phyloP scores from a whole-genome alignment of 2,329 filamentous ascomycete genomes.

The Curvularia sp. region DNA sequence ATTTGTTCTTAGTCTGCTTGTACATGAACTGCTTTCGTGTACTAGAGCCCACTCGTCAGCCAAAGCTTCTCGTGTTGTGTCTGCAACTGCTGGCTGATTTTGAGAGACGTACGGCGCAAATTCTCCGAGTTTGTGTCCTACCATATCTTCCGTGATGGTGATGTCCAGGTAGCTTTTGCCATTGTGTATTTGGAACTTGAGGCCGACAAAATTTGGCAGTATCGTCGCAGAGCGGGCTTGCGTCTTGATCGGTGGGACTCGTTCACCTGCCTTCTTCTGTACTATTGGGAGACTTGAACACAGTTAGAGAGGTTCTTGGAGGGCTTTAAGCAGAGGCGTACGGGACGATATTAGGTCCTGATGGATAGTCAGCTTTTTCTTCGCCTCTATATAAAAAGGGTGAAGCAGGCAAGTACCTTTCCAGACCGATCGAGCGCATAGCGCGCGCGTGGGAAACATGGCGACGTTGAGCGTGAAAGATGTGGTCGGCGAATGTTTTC shows the following conservation, averaged over 20 bases:
- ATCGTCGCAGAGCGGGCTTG: constrained; percentile 89
- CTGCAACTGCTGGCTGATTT: not conserved
- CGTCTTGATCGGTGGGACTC: constrained; percentile 77
- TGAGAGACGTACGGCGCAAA: constrained; percentile 75
- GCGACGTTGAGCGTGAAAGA: constrained; percentile 38
- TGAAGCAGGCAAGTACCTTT: constrained; percentile 68
- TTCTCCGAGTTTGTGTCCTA: constrained; percentile 92
- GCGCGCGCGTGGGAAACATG: constrained; percentile 74
- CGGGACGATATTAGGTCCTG: constrained; percentile 76
- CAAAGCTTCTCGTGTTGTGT: not conserved
- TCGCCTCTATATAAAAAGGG: constrained; percentile 60
- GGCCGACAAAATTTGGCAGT: constrained; percentile 87
- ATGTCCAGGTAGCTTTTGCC: constrained; percentile 87
- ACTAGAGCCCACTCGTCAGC: constrained; percentile 50
- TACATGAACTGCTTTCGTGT: constrained; percentile 73
- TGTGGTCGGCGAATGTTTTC: constrained; percentile 38
- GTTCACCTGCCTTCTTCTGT: constrained; percentile 66
- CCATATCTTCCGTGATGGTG: constrained; percentile 91
- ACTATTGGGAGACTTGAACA: constrained; percentile 67
- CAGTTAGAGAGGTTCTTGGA: constrained; percentile 33
- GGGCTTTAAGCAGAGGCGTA: constrained; percentile 54
- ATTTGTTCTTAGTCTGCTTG: constrained; percentile 76
- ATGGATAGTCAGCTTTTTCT: constrained; percentile 7
- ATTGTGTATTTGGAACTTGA: constrained; percentile 90
- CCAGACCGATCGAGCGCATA: constrained; percentile 78